Percentiles rank a stretch among this genome's conserved stretches.
Conservation (phyloP, 2,329 filamentous ascomycete genomes). For the Didymella pomorum region DNA sequence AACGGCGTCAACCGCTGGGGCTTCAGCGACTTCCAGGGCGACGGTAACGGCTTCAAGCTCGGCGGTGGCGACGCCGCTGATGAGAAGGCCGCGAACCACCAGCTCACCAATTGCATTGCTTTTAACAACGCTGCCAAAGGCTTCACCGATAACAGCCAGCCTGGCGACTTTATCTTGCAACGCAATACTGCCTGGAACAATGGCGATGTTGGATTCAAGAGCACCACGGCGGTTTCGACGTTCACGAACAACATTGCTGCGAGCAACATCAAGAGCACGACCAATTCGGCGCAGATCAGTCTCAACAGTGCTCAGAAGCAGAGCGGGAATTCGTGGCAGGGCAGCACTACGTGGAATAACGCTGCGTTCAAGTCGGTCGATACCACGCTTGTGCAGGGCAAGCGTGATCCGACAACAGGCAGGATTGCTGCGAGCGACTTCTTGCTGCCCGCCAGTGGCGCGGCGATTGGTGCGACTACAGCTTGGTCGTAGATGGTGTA, state of each 20-base stretch:
- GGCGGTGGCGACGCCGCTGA: constrained; percentile 49
- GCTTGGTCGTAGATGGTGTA: constrained; percentile 17
- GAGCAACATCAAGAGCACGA: constrained; percentile 38
- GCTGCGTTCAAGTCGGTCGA: constrained; percentile 52
- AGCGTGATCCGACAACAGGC: constrained; percentile 49
- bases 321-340: constrained; percentile 57
- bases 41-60: constrained; percentile 61
- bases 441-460: constrained; percentile 50
- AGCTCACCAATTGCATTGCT: constrained; percentile 57
- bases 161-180: constrained; percentile 52
- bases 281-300: constrained; percentile 29
- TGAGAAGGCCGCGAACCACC: constrained; percentile 52
- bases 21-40: constrained; percentile 55
- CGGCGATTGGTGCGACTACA: constrained; percentile 54
- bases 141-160: constrained; percentile 58
- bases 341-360: constrained; percentile 51
- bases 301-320: constrained; percentile 29
- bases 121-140: constrained; percentile 57
- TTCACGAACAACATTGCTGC: constrained; percentile 54
- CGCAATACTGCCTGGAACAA: constrained; percentile 60
- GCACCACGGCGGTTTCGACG: constrained; percentile 44
- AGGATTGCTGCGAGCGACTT: constrained; percentile 55
- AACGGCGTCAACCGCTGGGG: constrained; percentile 58
- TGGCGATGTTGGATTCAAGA: constrained; percentile 53
- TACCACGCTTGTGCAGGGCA: constrained; percentile 47